Evolutionary conservation across 257 asterid species (phyloP), one percentile per base, ranked within the genome.

Genomic region (Anisodus acutangulus): DNA sequence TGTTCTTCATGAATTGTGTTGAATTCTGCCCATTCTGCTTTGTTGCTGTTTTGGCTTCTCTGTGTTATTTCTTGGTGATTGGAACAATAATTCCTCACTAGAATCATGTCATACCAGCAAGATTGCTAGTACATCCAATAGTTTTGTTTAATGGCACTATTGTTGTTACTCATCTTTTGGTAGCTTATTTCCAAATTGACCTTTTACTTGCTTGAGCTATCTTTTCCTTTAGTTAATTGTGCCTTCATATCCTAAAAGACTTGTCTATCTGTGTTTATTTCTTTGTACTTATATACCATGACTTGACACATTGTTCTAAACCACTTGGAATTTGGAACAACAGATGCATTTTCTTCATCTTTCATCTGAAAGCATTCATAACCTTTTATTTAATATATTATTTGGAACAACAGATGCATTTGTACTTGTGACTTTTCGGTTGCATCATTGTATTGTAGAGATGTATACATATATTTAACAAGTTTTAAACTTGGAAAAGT

Each of bases 61-160:
- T 15, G 80, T 10, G 59, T 72, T 41, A 72, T 72, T 70, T 70
- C 55, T 70, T 70, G 57, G 53, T 72, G 80, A 47, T 47, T 72
- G 80, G 35, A 72, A 72, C 35, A 71, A 72, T 72, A 72, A 72
- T n/a, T 45, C 41, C 0, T 72, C 80, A 5, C 16, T 45, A n/a
- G 26, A 71, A 1, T 47, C 45, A n/a, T 72, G 39, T 72, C 41
- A 35, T 31, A 13, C 19, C 74, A 67, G 74, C 74, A 66, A 66
- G 74, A 3, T 67, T 1, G 22, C 54, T 4, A 0, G 10, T 49
- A 49, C 10, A 9, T 49, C 54, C 54, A 49, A 49, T 49, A 49
- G 10, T 49, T 49, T 6, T 49, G 26, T 22, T 49, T 49, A 49
- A 10, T 10, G 59, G 59, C 17, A 17, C 17, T 54, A 54, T 54